These are phyloP conservation scores for Pseudomonodictys pantanalensis DNA, from an alignment of 495 filamentous ascomycete genomes.

Conservation along the genomic window DNA sequence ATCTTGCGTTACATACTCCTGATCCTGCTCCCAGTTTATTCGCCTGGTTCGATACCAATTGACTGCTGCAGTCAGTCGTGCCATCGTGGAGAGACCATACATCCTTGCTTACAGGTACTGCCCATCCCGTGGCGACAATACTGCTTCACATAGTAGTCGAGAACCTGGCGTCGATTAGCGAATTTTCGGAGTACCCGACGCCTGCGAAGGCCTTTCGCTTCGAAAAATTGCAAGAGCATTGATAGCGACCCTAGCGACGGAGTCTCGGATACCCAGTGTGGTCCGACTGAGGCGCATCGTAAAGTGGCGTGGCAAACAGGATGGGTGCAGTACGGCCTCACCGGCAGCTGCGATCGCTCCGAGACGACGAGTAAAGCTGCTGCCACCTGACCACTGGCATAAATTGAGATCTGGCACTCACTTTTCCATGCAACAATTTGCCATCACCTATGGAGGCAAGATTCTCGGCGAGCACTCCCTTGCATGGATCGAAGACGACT, in stretches of 20 bases:
- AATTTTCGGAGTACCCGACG: neutral
- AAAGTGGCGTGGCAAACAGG: no score
- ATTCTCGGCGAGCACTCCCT: conserved; percentile 57
- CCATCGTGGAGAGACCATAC: neutral
- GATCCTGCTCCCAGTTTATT: conserved; percentile 75
- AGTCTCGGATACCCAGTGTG: no score
- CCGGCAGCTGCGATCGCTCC: no score
- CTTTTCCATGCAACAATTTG: conserved; percentile 59
- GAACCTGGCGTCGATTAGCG: conserved; percentile 48
- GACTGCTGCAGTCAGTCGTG: conserved; percentile 42
- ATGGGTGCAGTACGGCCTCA: no score
- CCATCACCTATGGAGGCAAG: conserved; percentile 50
- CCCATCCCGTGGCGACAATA: conserved; percentile 69
- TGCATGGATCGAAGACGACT: conserved; percentile 49
- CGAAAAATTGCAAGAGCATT: neutral
- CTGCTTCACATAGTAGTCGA: conserved; percentile 72
- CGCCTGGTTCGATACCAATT: conserved; percentile 78
- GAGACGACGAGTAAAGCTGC: no score
- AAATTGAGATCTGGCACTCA: conserved; percentile 33
- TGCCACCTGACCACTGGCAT: neutral
- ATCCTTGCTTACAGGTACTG: conserved; percentile 60
- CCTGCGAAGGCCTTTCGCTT: neutral
- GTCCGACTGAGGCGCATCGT: no score
- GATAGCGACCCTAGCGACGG: no score
- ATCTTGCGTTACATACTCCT: conserved; percentile 42